Conservation (phyloP, 2,329 filamentous ascomycete genomes). For the Pseudocercospora pini-densiflorae region DNA sequence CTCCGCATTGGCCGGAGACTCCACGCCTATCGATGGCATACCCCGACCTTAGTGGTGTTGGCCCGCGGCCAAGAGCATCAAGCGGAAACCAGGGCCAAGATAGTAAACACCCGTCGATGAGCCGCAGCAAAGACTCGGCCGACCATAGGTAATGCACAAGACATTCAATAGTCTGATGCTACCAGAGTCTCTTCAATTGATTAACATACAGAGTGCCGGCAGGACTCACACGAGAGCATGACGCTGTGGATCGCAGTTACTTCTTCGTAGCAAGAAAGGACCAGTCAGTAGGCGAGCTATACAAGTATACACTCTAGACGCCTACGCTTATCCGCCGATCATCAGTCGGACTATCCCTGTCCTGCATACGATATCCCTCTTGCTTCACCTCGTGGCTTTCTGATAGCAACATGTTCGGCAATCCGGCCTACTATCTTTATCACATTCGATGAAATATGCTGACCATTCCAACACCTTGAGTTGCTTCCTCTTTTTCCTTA, state of each 20-base stretch:
- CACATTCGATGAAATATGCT: neutral
- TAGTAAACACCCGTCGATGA: neutral
- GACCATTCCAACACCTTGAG: neutral
- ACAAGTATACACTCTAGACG: neutral
- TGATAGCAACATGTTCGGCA: slow-evolving; percentile 13
- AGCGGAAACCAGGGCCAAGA: neutral
- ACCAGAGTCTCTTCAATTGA: neutral
- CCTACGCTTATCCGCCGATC: slow-evolving; percentile 22
- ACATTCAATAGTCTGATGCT: neutral
- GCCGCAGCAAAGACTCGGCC: slow-evolving; percentile 2
- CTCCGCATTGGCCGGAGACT: slow-evolving; percentile 11
- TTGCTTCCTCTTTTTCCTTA: neutral
- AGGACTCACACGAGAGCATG: neutral
- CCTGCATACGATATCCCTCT: neutral
- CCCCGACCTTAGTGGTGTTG: slow-evolving; percentile 5
- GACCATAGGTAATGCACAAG: neutral
- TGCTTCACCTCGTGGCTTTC: neutral
- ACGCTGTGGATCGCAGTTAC: neutral
- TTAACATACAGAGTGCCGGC: too few relatives aligned
- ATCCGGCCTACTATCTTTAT: neutral
- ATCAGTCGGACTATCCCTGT: neutral
- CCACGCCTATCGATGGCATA: slow-evolving; percentile 15
- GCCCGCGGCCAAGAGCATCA: slow-evolving; percentile 10
- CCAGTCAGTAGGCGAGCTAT: neutral
- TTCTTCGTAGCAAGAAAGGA: neutral